A percentile compares a stretch with the other conserved stretches of the same genome.
phyloP scores from a whole-genome alignment of 2,329 filamentous ascomycete genomes.

The Penicillium sp. region DNA sequence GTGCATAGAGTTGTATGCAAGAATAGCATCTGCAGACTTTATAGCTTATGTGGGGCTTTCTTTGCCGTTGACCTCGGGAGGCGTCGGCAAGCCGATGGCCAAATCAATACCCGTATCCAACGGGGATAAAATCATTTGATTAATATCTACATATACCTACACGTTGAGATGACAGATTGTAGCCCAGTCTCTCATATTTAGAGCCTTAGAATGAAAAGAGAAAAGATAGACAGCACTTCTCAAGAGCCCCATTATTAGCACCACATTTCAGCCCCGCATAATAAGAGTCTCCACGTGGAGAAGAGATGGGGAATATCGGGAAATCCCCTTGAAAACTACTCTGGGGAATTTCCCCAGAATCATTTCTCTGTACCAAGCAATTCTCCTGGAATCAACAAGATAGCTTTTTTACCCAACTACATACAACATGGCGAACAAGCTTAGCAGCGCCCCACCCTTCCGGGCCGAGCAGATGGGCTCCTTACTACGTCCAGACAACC shows the following conservation, averaged over 20 bases:
- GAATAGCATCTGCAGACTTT: background rate
- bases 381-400: background rate
- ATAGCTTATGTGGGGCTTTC: background rate
- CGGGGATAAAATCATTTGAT: background rate
- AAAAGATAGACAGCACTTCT: background rate
- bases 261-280: background rate
- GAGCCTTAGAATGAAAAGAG: background rate
- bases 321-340: background rate
- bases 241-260: background rate
- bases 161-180: background rate
- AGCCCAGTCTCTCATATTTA: background rate
- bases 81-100: background rate
- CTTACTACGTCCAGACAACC: constrained; percentile 17
- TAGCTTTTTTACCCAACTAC: background rate
- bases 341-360: background rate
- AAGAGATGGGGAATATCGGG: background rate
- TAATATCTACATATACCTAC: background rate
- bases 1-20: background rate
- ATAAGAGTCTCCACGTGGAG: background rate
- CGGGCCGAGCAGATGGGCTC: constrained; percentile 26
- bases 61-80: no score
- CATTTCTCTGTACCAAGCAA: background rate
- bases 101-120: no score
- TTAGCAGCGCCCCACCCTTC: constrained; percentile 23
- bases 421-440: constrained; percentile 12